Evolutionary conservation across 2,329 filamentous ascomycete species (phyloP).

Genomic region (Pseudogymnoascus sp.): DNA sequence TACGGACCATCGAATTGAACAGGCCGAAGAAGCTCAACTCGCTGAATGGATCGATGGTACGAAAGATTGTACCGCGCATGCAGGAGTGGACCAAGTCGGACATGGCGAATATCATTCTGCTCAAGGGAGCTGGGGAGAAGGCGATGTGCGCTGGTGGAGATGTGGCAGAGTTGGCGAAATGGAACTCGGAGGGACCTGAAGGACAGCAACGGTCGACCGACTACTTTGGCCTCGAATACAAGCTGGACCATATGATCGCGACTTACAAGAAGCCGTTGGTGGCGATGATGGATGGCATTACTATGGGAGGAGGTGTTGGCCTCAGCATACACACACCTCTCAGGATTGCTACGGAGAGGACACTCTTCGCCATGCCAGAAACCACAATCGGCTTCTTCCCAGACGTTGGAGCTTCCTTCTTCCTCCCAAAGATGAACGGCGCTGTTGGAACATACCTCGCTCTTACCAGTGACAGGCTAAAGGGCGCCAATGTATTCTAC

Average conservation of each 20-base stretch:
- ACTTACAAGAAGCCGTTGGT: conserved; percentile 91
- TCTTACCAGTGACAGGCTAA: conserved; percentile 75
- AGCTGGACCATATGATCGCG: conserved; percentile 88
- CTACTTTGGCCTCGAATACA: conserved; percentile 93
- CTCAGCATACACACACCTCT: conserved; percentile 92
- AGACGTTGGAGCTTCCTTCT: conserved; percentile 93
- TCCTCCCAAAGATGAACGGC: conserved; percentile 83
- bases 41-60: conserved; percentile 86
- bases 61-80: conserved; percentile 84
- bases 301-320: conserved; percentile 95
- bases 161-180: conserved; percentile 66
- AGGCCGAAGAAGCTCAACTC: conserved; percentile 86
- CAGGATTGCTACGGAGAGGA: conserved; percentile 91
- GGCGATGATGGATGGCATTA: conserved; percentile 94
- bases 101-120: conserved; percentile 82
- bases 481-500: conserved; percentile 80
- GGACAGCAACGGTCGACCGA: conserved; percentile 68
- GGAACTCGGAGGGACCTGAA: conserved; percentile 57
- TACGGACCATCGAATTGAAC: conserved; percentile 90
- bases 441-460: conserved; percentile 84
- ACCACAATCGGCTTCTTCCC: conserved; percentile 98
- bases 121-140: conserved; percentile 78
- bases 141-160: conserved; percentile 93
- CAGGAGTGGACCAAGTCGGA: conserved; percentile 93
- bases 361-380: conserved; percentile 96